Conservation (phyloP, 2,329 filamentous ascomycete species). For the Claviceps arundinis region DNA sequence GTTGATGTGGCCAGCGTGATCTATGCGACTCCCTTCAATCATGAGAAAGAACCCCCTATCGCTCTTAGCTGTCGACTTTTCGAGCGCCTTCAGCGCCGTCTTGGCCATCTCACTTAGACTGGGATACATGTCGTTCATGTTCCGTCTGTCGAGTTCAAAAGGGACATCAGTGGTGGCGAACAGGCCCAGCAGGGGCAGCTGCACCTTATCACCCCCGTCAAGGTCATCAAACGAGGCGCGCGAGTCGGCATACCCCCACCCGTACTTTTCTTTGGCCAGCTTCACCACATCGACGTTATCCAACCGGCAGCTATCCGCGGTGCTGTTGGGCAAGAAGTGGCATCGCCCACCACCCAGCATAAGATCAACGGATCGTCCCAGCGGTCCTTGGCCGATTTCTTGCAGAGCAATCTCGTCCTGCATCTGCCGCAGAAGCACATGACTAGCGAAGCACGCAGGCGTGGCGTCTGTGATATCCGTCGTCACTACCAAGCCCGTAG, state of each 20-base stretch:
- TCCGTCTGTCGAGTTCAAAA: constrained; percentile 81
- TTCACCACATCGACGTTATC: constrained; percentile 66
- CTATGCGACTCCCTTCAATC: constrained; percentile 94
- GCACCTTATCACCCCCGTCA: constrained; percentile 49
- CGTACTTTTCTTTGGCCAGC: constrained; percentile 59
- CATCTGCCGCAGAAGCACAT: constrained; percentile 66
- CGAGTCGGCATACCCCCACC: constrained; percentile 66
- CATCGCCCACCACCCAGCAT: constrained; percentile 89
- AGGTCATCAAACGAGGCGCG: constrained; percentile 66
- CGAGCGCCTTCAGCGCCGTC: constrained; percentile 67
- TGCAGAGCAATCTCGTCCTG: constrained; percentile 88
- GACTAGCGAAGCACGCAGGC: constrained; percentile 85
- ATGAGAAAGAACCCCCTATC: constrained; percentile 96
- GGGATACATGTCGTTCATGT: constrained; percentile 68
- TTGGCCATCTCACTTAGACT: constrained; percentile 83
- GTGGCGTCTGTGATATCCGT: constrained; percentile 93
- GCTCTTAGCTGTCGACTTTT: constrained; percentile 65
- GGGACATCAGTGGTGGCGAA: constrained; percentile 76
- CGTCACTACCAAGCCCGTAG: constrained; percentile 87
- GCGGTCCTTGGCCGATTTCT: constrained; percentile 74
- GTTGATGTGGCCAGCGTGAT: constrained; percentile 82
- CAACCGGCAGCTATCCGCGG: constrained; percentile 64
- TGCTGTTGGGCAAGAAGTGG: constrained; percentile 78
- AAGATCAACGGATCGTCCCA: constrained; percentile 79
- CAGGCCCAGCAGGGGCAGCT: constrained; percentile 75